A percentile compares a stretch with the other conserved stretches of the same genome.
phyloP scores from a whole-genome alignment of 2,329 filamentous ascomycete species.

The Fusarium goolgardi region DNA sequence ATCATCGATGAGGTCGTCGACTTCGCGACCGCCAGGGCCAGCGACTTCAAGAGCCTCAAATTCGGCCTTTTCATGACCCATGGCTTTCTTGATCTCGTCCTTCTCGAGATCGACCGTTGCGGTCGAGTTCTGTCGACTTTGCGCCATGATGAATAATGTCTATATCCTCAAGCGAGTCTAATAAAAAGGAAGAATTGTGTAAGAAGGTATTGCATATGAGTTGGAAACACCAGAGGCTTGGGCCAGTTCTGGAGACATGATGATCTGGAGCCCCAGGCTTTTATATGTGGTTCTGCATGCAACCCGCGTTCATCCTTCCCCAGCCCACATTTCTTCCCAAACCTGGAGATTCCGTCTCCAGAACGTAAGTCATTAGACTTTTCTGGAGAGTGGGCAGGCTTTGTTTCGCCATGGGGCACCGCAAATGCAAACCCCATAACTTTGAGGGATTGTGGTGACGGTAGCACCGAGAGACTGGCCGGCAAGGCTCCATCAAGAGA shows the following conservation, averaged over 20 bases:
- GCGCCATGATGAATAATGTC: constrained; percentile 24
- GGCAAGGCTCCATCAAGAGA: constrained; percentile 33
- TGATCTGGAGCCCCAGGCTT: constrained; percentile 25
- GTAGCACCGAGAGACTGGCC: constrained; percentile 45
- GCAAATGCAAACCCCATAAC: constrained; percentile 20
- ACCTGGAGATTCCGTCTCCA: constrained; percentile 21
- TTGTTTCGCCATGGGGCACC: constrained; percentile 34
- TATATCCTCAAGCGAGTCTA: background rate
- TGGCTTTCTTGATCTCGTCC: constrained; percentile 35
- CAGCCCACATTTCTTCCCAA: constrained; percentile 8
- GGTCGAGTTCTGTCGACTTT: constrained; percentile 38
- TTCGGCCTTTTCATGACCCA: constrained; percentile 46
- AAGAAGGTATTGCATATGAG: constrained; percentile 4
- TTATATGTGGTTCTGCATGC: constrained; percentile 26
- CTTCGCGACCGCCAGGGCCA: constrained; percentile 49
- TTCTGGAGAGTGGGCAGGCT: constrained; percentile 20
- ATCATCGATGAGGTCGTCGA: constrained; percentile 55
- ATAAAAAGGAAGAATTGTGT: background rate
- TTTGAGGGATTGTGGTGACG: constrained; percentile 33
- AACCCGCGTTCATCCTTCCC: constrained; percentile 3
- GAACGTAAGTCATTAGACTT: constrained; percentile 29
- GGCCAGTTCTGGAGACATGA: background rate
- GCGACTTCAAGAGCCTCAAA: constrained; percentile 54
- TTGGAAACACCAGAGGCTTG: constrained; percentile 2
- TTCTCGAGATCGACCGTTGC: constrained; percentile 40